Evolutionary conservation across 768 basidiomycete genomes (phyloP).

Genomic region (Suillus spraguei): DNA sequence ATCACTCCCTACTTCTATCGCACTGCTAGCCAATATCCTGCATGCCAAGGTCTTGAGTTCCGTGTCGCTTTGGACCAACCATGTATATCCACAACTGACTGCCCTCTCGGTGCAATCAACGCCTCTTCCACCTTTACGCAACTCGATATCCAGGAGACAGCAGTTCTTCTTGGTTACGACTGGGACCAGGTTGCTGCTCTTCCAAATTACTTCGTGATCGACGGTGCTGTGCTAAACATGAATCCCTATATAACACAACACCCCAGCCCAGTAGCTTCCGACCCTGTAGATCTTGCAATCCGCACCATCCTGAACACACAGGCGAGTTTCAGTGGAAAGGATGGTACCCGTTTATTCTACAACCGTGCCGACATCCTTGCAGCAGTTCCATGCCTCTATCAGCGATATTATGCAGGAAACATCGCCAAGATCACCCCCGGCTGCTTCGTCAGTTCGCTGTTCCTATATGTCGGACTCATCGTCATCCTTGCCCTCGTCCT

Average conservation of each 20-base stretch:
- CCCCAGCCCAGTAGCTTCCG: constrained; percentile 63
- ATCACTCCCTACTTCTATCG: constrained; percentile 87
- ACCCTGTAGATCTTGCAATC: constrained; percentile 82
- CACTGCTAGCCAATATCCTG: constrained; percentile 59
- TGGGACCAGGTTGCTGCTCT: constrained; percentile 86
- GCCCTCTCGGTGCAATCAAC: constrained; percentile 67
- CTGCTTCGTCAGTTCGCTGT: constrained; percentile 87
- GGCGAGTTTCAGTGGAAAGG: constrained; percentile 66
- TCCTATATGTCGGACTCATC: constrained; percentile 88
- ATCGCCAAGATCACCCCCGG: constrained; percentile 98
- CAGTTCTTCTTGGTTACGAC: constrained; percentile 78
- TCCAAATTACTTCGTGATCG: constrained; percentile 80
- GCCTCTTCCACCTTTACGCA: constrained; percentile 53
- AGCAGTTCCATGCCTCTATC: constrained; percentile 77
- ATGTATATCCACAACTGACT: constrained; percentile 61
- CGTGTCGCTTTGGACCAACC: constrained; percentile 74
- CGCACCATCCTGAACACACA: constrained; percentile 65
- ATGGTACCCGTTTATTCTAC: constrained; percentile 88
- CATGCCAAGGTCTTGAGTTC: constrained; percentile 65
- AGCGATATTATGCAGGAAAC: constrained; percentile 90
- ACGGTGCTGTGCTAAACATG: constrained; percentile 94
- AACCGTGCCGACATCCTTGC: constrained; percentile 63
- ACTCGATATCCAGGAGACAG: constrained; percentile 70
- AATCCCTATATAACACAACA: constrained; percentile 81
- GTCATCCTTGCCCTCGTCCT: constrained; percentile 91